Conservation (phyloP, 257 asterid species). For the Solanum microdontum region DNA sequence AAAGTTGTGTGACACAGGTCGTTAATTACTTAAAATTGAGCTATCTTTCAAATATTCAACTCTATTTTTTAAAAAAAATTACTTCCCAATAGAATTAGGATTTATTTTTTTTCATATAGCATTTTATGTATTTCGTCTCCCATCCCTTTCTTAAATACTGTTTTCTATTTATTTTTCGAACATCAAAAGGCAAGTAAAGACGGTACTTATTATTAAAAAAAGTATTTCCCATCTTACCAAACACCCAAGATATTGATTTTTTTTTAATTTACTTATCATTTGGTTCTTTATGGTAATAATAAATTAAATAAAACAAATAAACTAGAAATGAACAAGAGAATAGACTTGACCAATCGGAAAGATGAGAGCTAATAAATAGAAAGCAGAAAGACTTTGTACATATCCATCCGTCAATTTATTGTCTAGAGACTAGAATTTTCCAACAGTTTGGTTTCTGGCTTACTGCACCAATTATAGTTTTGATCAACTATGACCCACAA, state of each 20-base stretch:
- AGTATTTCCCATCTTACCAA: not conserved
- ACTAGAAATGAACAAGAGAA: not conserved
- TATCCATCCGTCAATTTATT: not conserved
- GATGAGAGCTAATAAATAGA: not conserved
- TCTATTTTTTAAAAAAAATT: too few species aligned
- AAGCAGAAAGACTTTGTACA: not conserved
- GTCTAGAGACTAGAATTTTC: not conserved
- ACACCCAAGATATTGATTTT: not conserved
- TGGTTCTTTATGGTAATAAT: not conserved
- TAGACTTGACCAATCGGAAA: too few species aligned
- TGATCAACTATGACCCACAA: not conserved
- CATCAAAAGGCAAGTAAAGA: not conserved
- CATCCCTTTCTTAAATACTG: not conserved
- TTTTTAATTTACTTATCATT: not conserved
- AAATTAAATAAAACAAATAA: not conserved
- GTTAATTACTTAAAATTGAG: too few species aligned
- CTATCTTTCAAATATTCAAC: not conserved
- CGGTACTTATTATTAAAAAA: not conserved
- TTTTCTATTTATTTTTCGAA: not conserved
- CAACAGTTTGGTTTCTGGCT: not conserved
- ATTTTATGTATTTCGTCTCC: not conserved
- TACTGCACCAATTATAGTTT: not conserved
- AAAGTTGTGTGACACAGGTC: too few species aligned
- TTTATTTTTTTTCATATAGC: too few species aligned
- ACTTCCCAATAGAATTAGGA: not conserved